phyloP scores from a whole-genome alignment of 73 alveolate genomes.

The Paramecium octaurelia region DNA sequence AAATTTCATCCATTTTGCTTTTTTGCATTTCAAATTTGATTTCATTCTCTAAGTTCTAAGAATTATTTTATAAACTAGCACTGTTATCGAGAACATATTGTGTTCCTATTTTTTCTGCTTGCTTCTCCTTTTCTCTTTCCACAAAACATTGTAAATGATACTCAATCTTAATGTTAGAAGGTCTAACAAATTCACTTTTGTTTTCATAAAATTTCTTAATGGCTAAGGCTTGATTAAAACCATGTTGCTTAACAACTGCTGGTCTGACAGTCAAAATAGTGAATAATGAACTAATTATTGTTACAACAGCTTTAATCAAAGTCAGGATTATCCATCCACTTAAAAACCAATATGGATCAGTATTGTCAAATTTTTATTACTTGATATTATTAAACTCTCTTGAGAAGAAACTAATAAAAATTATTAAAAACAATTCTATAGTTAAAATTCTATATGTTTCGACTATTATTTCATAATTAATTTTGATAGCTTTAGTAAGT shows the following conservation, averaged over 20 bases:
- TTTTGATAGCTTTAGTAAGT: not conserved
- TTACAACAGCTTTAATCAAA: not conserved
- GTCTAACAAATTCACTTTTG: not conserved
- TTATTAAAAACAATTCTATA: not conserved
- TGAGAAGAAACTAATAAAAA: not conserved
- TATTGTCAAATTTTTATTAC: not conserved
- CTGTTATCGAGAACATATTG: not conserved
- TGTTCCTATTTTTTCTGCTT: not conserved
- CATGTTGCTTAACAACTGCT: conserved; percentile 42
- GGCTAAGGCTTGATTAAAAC: conserved; percentile 23
- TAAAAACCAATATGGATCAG: not conserved
- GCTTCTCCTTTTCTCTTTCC: not conserved
- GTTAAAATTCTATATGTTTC: not conserved
- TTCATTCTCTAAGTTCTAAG: not conserved
- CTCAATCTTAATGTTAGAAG: not conserved
- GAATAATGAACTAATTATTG: not conserved
- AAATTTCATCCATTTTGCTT: conserved; percentile 33
- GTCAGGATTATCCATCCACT: not conserved
- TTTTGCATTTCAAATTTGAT: not conserved
- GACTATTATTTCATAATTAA: not conserved
- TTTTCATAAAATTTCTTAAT: conserved; percentile 21
- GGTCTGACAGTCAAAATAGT: conserved; percentile 37
- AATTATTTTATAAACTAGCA: not conserved
- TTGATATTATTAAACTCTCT: not conserved
- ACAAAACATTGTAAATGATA: not conserved